These are phyloP conservation scores for Aphanomyces stellatus DNA, from an alignment of 352 stramenopile genomes.

Conservation along the genomic window DNA sequence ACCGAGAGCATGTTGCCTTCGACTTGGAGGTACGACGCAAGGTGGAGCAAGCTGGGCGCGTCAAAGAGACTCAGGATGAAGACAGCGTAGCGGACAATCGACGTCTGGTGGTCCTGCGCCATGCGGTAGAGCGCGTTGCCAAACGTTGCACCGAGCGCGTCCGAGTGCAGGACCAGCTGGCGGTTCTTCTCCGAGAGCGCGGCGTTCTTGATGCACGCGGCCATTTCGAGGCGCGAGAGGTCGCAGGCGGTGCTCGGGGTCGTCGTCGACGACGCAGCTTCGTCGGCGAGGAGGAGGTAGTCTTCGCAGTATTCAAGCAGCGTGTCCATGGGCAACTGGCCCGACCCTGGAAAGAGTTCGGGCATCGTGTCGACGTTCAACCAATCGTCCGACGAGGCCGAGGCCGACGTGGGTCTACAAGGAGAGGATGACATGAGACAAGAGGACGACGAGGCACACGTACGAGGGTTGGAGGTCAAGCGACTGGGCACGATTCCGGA, in stretches of 20 bases:
- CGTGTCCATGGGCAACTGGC: not conserved
- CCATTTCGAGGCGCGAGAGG: not conserved
- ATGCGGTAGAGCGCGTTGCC: not conserved
- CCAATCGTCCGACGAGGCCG: not conserved
- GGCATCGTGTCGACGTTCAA: conserved; percentile 8
- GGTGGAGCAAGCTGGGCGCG: not conserved
- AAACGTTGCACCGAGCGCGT: not conserved
- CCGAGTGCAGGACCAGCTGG: not conserved
- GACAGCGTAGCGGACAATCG: not conserved
- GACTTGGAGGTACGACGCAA: not conserved
- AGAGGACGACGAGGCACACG: not conserved
- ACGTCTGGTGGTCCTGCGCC: not conserved
- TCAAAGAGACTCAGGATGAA: conserved; percentile 6
- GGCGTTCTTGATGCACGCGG: conserved; percentile 3
- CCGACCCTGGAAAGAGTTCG: conserved; percentile 13
- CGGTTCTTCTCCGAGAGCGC: not conserved
- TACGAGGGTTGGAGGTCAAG: not conserved
- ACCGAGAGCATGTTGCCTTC: not conserved
- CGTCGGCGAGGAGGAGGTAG: not conserved
- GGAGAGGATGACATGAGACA: not conserved
- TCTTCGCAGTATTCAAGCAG: conserved; percentile 12
- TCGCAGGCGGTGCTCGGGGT: not conserved
- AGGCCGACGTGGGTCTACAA: not conserved
- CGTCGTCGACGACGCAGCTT: not conserved
- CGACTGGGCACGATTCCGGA: not conserved